Evolutionary conservation across 169 alveolate species (phyloP), one percentile per base, ranked within the genome.

Genomic region (Haemoproteus tartakovskyi): DNA sequence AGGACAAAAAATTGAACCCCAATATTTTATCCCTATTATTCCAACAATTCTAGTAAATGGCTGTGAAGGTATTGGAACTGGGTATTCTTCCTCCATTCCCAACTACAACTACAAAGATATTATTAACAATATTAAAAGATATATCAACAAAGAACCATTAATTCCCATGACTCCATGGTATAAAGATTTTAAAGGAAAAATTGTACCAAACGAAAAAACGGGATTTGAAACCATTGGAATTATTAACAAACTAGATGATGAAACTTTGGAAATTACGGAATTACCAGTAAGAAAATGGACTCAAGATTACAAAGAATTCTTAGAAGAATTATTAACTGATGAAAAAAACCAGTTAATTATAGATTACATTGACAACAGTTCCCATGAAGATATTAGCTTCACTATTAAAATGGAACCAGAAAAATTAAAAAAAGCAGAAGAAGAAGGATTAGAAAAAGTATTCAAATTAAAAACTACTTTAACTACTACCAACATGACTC

Each of bases 41-140:
- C 99, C 99, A 12, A 92, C 97, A 92, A 96, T 95, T 24, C 92
- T 98, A 11, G 96, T 97, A 37, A 98, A 98, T 86, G 99, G 99
- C 19, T 94, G 98, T 29, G 99, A 98, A 57, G 99, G 99, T 40
- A 98, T 96, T 16, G 99, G 99, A 21, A 96, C 99, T 12, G 99
- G 99, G 0, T 96, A 97, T 95, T 80, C 94, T 48, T 92, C 98
- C 3, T 88, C 86, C 41, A 92, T 97, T 26, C 99, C 99, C n/a
- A 94, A 93, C 86, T 96, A 90, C 88, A 96, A 96, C 87, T 99
- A 99, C 3, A 90, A 89, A 57, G 99, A 98, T 61, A 90, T 98
- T 43, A 96, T 96, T 45, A 87, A 88, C 61, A 95, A 96, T 87
- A 79, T 98, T 12, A 95, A 85, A 79, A 88, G 92, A 81, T 94